phyloP scores from a whole-genome alignment of 768 basidiomycete species.

The Boletus vinaceobasis region DNA sequence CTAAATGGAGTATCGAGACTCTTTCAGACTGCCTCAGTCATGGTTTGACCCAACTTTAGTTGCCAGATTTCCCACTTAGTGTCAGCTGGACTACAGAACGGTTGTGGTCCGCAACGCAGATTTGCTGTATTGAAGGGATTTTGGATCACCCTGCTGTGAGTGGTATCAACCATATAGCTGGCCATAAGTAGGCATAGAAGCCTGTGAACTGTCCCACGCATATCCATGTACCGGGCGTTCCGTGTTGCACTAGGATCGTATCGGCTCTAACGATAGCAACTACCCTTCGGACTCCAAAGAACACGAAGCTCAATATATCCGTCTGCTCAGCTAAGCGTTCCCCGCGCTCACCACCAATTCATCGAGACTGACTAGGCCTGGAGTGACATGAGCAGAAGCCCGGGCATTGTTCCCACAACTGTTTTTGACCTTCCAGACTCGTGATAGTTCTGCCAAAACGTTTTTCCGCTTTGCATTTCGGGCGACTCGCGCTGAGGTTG shows the following conservation, averaged over 20 bases:
- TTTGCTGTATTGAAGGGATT: not conserved
- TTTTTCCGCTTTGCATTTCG: not conserved
- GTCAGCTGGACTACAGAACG: not conserved
- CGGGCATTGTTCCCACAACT: not conserved
- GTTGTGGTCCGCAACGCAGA: not conserved
- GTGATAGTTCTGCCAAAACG: not conserved
- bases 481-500: not conserved
- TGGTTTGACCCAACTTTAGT: not conserved
- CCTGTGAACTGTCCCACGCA: not conserved
- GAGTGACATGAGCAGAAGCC: too few species aligned
- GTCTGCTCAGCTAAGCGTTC: too few species aligned
- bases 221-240: not conserved
- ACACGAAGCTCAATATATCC: not conserved
- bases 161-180: not conserved
- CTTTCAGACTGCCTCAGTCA: not conserved
- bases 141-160: not conserved
- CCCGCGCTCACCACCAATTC: too few species aligned
- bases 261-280: not conserved
- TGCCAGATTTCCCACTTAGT: not conserved
- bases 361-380: not conserved
- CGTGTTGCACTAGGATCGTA: not conserved
- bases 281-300: not conserved
- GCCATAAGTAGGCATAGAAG: too few species aligned
- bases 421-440: not conserved
- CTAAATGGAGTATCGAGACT: conserved; percentile 77